Conservation (phyloP, 331 rosid genomes). For the Erythrophleum ivorense region DNA sequence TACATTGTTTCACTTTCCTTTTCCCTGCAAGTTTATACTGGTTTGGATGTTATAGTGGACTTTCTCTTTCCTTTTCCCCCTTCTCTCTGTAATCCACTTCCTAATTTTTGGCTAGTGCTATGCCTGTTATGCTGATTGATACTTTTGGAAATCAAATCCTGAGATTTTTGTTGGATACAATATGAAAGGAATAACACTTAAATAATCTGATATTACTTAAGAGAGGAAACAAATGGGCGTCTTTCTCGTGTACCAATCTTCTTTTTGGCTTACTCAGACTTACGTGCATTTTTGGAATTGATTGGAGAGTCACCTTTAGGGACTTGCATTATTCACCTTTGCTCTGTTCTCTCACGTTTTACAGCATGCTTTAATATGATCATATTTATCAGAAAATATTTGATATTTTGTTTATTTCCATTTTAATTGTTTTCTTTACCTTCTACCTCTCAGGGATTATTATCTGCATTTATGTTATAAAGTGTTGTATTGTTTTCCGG, state of each 20-base stretch:
- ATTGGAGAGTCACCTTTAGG: not conserved
- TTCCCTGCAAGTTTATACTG: not conserved
- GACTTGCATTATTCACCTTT: not conserved
- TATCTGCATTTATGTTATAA: not conserved
- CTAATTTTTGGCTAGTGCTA: not conserved
- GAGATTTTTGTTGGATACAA: not conserved
- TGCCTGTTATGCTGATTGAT: not conserved
- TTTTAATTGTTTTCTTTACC: not conserved
- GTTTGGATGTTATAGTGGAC: not conserved
- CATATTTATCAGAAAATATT: too few relatives aligned
- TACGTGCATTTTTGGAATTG: not conserved
- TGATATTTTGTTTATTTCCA: constrained; percentile 25
- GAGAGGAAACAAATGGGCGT: not conserved
- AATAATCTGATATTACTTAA: not conserved
- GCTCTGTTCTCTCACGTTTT: not conserved
- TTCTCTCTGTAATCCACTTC: not conserved
- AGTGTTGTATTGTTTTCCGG: constrained; percentile 24
- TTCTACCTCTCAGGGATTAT: not conserved
- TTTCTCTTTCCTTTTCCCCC: not conserved
- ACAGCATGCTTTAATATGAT: not conserved
- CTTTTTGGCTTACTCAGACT: not conserved
- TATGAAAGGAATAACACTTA: not conserved
- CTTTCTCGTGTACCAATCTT: not conserved
- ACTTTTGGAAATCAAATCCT: not conserved
- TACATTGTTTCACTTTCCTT: not conserved